Conservation (phyloP, 2,329 filamentous ascomycete genomes). For the Colletotrichum aenigma region DNA sequence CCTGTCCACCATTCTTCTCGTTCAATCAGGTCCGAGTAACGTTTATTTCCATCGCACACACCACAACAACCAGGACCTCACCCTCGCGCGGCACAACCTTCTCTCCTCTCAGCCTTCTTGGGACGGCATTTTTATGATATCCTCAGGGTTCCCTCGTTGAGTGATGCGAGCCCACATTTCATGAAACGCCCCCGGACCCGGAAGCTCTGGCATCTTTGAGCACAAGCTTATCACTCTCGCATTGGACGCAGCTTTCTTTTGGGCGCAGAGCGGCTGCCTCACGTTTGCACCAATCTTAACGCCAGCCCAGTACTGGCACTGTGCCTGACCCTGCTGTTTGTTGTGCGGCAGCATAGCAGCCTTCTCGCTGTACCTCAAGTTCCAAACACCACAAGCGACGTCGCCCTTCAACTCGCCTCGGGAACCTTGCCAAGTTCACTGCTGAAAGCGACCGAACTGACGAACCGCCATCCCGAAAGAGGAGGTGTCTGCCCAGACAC, state of each 20-base stretch:
- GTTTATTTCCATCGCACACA: constrained; percentile 12
- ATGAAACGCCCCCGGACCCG: constrained; percentile 22
- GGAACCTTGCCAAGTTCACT: constrained; percentile 5
- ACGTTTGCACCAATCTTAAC: background rate
- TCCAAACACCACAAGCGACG: background rate
- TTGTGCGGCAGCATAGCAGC: background rate
- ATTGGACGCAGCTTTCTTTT: constrained; percentile 1
- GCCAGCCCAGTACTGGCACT: background rate
- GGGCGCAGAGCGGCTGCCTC: constrained; percentile 11
- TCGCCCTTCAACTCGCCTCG: background rate
- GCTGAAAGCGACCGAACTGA: constrained; percentile 11
- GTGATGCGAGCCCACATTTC: constrained; percentile 20
- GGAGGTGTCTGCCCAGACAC: constrained; percentile 8
- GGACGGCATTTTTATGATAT: background rate
- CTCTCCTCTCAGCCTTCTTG: background rate
- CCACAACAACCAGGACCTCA: constrained; percentile 10
- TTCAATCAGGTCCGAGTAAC: constrained; percentile 4
- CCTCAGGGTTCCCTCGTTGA: constrained; percentile 4
- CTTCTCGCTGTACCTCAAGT: background rate
- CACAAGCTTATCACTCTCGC: constrained; percentile 16
- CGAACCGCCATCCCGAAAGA: constrained; percentile 19
- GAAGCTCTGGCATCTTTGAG: constrained; percentile 22
- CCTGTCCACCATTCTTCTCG: background rate
- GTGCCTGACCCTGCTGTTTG: background rate
- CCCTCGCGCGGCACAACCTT: background rate